Conservation (phyloP, 768 basidiomycete genomes). For the Kwoniella mangroviensis region DNA sequence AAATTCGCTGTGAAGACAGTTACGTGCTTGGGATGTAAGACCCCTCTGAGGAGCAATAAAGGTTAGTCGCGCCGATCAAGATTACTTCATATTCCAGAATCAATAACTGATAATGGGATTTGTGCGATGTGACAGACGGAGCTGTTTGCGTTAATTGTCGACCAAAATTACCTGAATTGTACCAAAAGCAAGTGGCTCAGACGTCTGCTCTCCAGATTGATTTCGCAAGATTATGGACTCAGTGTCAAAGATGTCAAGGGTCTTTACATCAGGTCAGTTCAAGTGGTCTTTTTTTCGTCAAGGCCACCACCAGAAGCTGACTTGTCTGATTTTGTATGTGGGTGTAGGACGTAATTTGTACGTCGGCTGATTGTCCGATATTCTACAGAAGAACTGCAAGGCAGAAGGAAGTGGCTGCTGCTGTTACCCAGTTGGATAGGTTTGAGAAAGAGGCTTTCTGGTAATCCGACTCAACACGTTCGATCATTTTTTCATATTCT, state of each 20-base stretch:
- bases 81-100: no score
- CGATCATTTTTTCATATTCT: neutral
- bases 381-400: conserved; percentile 99
- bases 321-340: neutral
- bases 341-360: conserved; percentile 87
- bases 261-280: conserved; percentile 77
- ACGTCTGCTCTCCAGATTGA: conserved; percentile 84
- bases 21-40: conserved; percentile 95
- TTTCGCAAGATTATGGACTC: conserved; percentile 95
- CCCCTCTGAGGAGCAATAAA: conserved; percentile 76
- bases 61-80: conserved; percentile 63
- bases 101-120: no score
- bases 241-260: conserved; percentile 98
- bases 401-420: conserved; percentile 95
- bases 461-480: conserved; percentile 29
- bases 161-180: conserved; percentile 81
- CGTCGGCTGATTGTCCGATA: conserved; percentile 96
- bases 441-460: conserved; percentile 66
- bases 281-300: neutral
- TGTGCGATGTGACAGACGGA: conserved; percentile 64
- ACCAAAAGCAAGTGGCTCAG: conserved; percentile 75
- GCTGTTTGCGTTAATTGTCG: conserved; percentile 95
- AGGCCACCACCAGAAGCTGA: neutral
- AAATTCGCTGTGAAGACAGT: conserved; percentile 96
- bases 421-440: conserved; percentile 74